phyloP scores from a whole-genome alignment of 306 rosid genomes.

The Medicago truncatula region DNA sequence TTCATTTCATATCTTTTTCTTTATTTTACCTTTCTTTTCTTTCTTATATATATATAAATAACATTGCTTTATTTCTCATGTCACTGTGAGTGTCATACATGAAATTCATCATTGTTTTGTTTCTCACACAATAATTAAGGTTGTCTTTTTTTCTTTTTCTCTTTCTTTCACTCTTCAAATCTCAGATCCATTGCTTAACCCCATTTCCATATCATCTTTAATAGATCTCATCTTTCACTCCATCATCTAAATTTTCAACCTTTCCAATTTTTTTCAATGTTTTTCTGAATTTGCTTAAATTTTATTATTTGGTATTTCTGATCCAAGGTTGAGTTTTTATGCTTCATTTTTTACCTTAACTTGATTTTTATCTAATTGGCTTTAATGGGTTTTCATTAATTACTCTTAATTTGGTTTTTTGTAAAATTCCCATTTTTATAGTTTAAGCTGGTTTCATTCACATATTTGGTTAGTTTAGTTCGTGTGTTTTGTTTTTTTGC shows the following conservation, averaged over 20 bases:
- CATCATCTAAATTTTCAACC: conserved; percentile 6
- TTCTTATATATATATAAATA: background rate
- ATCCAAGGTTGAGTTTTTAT: conserved; percentile 32
- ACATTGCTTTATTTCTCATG: background rate
- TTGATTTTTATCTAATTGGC: background rate
- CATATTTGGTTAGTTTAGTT: background rate
- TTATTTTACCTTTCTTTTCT: background rate
- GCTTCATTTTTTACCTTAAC: conserved; percentile 7
- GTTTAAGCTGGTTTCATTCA: conserved; percentile 30
- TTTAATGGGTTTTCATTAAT: conserved; percentile 27
- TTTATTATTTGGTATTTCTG: background rate
- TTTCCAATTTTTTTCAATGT: background rate
- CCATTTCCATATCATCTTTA: conserved; percentile 53
- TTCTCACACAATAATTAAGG: conserved; percentile 15
- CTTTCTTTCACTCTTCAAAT: background rate
- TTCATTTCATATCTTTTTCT: background rate
- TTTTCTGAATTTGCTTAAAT: background rate
- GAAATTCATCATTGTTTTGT: conserved; percentile 35
- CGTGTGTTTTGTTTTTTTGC: background rate
- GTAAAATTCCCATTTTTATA: background rate
- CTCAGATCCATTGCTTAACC: conserved; percentile 51
- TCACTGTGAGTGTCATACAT: background rate
- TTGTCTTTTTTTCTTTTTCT: background rate
- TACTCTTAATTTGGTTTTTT: conserved; percentile 3
- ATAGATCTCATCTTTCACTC: conserved; percentile 40